Conservation (phyloP, 495 filamentous ascomycete genomes). For the Annulohypoxylon nitens region DNA sequence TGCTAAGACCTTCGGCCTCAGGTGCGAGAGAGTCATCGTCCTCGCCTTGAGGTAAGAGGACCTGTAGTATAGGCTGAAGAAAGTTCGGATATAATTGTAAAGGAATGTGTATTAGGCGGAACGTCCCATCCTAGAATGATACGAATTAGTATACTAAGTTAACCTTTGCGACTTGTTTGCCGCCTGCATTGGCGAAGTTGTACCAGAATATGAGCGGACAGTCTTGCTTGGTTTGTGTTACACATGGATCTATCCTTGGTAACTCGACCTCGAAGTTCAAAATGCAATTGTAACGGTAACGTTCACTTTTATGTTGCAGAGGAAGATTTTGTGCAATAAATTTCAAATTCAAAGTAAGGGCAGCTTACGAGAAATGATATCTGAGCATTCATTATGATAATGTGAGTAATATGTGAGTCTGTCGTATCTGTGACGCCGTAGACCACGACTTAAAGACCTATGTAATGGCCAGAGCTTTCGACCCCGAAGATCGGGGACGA, state of each 20-base stretch:
- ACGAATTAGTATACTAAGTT: slow-evolving; percentile 34
- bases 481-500: slow-evolving; percentile 48
- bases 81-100: slow-evolving; percentile 83
- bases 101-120: slow-evolving; percentile 93
- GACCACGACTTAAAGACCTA: slow-evolving; percentile 16
- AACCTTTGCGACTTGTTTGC: slow-evolving; percentile 26
- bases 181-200: slow-evolving; percentile 36
- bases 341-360: slow-evolving; percentile 30
- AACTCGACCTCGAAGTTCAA: slow-evolving; percentile 19
- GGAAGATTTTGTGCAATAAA: slow-evolving; percentile 21
- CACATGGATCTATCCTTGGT: slow-evolving; percentile 34
- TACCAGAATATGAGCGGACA: slow-evolving; percentile 40
- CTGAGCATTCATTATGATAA: slow-evolving; percentile 65
- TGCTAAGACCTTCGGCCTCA: slow-evolving; percentile 56
- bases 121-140: slow-evolving; percentile 77
- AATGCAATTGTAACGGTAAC: slow-evolving; percentile 23
- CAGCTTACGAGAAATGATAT: slow-evolving; percentile 68
- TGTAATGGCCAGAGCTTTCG: slow-evolving; percentile 34
- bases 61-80: slow-evolving; percentile 82
- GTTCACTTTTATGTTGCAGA: slow-evolving; percentile 17
- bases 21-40: slow-evolving; percentile 48
- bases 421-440: slow-evolving; percentile 43
- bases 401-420: slow-evolving; percentile 6
- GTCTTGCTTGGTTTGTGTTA: slow-evolving; percentile 33
- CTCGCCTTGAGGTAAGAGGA: slow-evolving; percentile 73